Conservation (phyloP, 306 rosid genomes). For the Pyrus betulifolia region DNA sequence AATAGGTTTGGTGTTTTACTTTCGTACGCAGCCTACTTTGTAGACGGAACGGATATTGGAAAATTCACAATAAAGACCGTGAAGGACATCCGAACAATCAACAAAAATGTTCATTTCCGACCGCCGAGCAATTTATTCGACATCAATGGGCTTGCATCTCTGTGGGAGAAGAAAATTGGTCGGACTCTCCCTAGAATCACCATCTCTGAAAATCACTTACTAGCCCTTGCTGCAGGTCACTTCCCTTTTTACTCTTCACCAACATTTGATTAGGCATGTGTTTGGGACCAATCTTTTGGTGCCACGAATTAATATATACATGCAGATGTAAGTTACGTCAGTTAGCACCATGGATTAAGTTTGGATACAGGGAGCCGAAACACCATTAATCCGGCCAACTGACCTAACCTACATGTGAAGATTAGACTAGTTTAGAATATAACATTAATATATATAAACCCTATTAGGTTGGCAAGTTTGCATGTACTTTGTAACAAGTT, state of each 20-base stretch:
- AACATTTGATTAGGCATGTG: background rate
- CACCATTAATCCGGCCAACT: background rate
- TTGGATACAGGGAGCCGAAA: no score
- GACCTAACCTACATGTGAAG: no score
- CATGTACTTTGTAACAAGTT: background rate
- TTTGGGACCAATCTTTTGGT: background rate
- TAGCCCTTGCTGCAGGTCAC: constrained; percentile 54
- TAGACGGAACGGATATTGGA: constrained; percentile 59
- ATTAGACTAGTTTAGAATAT: no score
- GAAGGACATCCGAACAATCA: constrained; percentile 37
- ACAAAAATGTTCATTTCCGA: constrained; percentile 58
- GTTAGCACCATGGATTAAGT: no score
- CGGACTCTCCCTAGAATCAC: constrained; percentile 49
- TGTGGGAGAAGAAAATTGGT: constrained; percentile 62
- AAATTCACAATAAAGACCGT: constrained; percentile 44
- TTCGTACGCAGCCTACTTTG: constrained; percentile 48
- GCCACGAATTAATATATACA: background rate
- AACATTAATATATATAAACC: no score
- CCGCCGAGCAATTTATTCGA: constrained; percentile 38
- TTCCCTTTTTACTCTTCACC: background rate
- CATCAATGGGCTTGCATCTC: constrained; percentile 49
- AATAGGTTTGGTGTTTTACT: background rate
- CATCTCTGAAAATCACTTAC: constrained; percentile 39
- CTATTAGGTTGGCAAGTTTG: no score
- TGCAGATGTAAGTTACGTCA: no score